Percentiles rank a stretch among this genome's conserved stretches.
These are phyloP conservation scores for Apostasia ramifera DNA, from an alignment of 106 monocot genomes.

Conservation along the genomic window DNA sequence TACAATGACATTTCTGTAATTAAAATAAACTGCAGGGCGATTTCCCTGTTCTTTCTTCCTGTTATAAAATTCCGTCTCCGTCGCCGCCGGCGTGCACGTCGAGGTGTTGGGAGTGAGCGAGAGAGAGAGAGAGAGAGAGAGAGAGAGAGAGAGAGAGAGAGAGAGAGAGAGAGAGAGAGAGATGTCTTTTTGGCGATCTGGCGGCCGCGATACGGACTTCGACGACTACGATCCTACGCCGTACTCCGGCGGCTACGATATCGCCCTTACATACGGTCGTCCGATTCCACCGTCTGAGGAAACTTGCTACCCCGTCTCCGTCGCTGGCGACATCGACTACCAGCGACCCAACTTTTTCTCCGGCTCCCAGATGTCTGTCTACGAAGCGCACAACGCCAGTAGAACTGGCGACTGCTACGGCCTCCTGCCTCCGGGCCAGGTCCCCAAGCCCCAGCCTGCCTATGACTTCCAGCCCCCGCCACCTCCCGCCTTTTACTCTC, in stretches of 20 bases:
- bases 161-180: neutral
- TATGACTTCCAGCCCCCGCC: neutral
- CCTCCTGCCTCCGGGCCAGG: slow-evolving; percentile 6
- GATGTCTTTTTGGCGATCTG: slow-evolving; percentile 19
- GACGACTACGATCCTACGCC: slow-evolving; percentile 84
- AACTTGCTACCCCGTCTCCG: slow-evolving; percentile 48
- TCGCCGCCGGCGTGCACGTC: neutral
- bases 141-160: too few species aligned
- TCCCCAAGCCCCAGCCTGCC: slow-evolving; percentile 17
- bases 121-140: too few species aligned
- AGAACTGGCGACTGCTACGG: slow-evolving; percentile 15
- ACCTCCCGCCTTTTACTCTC: neutral
- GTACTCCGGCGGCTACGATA: slow-evolving; percentile 83
- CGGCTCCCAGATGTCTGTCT: slow-evolving; percentile 32
- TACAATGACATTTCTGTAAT: neutral
- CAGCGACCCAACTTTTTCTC: slow-evolving; percentile 43
- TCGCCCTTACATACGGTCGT: slow-evolving; percentile 69
- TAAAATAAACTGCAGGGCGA: neutral
- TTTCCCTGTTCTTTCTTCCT: too few species aligned
- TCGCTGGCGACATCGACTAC: slow-evolving; percentile 22
- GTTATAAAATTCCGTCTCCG: too few species aligned
- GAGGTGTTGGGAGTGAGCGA: too few species aligned
- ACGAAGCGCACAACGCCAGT: slow-evolving; percentile 5
- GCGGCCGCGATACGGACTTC: slow-evolving; percentile 36
- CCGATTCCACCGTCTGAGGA: slow-evolving; percentile 70